A percentile compares a stretch with the other conserved stretches of the same genome.
phyloP scores from a whole-genome alignment of 2,329 filamentous ascomycete species.

The Penicillium griseofulvum region DNA sequence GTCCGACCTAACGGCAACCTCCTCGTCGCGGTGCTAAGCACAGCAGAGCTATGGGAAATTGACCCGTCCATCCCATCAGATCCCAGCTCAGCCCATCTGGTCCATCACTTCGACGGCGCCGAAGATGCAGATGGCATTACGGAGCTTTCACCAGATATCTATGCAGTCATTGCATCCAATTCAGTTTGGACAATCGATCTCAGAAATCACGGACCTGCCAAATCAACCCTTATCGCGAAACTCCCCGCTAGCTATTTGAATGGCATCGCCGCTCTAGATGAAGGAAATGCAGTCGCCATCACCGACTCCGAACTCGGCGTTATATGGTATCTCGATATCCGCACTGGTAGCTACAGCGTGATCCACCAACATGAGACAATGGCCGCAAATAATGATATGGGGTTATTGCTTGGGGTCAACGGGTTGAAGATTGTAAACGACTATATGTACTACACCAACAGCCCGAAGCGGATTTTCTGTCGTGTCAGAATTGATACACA shows the following conservation, averaged over 20 bases:
- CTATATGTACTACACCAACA: constrained; percentile 20
- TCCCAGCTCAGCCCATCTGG: constrained; percentile 5
- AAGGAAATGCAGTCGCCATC: constrained; percentile 8
- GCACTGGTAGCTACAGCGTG: constrained; percentile 11
- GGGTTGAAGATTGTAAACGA: constrained; percentile 9
- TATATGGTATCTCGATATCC: constrained; percentile 16
- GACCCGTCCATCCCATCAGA: background rate
- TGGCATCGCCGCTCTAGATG: constrained; percentile 14
- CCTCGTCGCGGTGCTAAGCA: constrained; percentile 25
- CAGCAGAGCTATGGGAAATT: constrained; percentile 19
- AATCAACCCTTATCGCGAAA: constrained; percentile 5
- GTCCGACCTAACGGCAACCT: constrained; percentile 33
- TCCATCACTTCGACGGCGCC: constrained; percentile 12
- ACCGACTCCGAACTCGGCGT: constrained; percentile 14
- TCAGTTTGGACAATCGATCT: constrained; percentile 18
- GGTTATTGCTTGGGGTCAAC: constrained; percentile 14
- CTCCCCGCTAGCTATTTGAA: constrained; percentile 16
- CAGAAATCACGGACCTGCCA: background rate
- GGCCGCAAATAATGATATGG: constrained; percentile 6
- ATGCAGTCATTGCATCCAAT: constrained; percentile 16
- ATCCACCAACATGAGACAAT: constrained; percentile 13
- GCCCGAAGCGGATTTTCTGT: constrained; percentile 16
- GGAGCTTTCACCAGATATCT: constrained; percentile 14
- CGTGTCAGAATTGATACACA: constrained; percentile 15
- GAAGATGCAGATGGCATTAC: constrained; percentile 14